Evolutionary conservation across 2,329 filamentous ascomycete species (phyloP).

Genomic region (Hymenoscyphus linearis): DNA sequence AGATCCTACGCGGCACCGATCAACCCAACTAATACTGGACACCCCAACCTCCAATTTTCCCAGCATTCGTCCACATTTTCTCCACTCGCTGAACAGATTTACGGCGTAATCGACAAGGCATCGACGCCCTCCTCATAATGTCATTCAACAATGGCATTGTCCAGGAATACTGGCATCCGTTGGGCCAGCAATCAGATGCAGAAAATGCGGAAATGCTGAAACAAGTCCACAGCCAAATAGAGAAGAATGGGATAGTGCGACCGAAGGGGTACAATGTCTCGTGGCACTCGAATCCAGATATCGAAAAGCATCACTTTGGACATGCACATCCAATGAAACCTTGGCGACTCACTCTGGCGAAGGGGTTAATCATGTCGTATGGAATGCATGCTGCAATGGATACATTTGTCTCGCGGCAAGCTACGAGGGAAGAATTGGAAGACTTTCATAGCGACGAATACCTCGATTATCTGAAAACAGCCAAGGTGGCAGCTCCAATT

Average conservation of each 20-base stretch:
- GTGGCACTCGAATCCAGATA: slow-evolving; percentile 90
- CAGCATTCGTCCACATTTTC: neutral
- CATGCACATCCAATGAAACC: slow-evolving; percentile 98
- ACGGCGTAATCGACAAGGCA: neutral
- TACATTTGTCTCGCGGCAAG: slow-evolving; percentile 77
- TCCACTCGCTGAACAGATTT: neutral
- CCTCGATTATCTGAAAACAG: slow-evolving; percentile 76
- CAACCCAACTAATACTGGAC: neutral
- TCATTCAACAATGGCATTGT: slow-evolving; percentile 23
- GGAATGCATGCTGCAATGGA: slow-evolving; percentile 98
- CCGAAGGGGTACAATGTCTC: slow-evolving; percentile 88
- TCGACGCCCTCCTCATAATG: neutral
- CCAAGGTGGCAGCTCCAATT: slow-evolving; percentile 61
- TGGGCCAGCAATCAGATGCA: slow-evolving; percentile 26
- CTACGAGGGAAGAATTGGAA: slow-evolving; percentile 81
- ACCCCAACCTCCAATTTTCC: neutral
- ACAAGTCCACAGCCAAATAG: slow-evolving; percentile 25
- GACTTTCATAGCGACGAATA: slow-evolving; percentile 87
- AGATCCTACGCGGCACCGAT: neutral
- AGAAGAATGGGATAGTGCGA: slow-evolving; percentile 64
- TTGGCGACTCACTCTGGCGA: slow-evolving; percentile 92
- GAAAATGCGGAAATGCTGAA: slow-evolving; percentile 24
- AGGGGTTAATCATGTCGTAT: slow-evolving; percentile 89
- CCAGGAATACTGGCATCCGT: slow-evolving; percentile 27
- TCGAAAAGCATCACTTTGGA: slow-evolving; percentile 96